phyloP scores from a whole-genome alignment of 169 alveolate genomes.

The Cryptosporidium felis region DNA sequence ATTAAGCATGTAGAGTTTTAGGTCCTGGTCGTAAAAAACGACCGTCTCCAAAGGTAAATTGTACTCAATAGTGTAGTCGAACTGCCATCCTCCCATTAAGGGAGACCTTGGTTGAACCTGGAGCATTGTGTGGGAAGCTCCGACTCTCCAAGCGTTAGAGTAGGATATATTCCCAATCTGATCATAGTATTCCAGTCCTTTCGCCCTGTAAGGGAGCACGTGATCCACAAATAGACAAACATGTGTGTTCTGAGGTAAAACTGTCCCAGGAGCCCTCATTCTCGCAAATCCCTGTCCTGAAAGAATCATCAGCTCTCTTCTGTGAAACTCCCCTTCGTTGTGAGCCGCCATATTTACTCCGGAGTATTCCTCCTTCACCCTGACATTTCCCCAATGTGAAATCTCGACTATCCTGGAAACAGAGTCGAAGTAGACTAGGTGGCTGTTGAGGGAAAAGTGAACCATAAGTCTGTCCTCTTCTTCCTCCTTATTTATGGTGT shows the following conservation, averaged over 20 bases:
- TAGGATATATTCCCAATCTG: constrained; percentile 88
- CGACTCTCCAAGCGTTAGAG: constrained; percentile 83
- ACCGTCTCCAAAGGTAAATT: constrained; percentile 79
- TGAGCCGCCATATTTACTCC: constrained; percentile 84
- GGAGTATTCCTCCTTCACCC: constrained; percentile 81
- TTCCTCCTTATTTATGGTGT: background rate
- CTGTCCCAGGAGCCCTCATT: constrained; percentile 75
- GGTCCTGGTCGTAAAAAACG: constrained; percentile 11
- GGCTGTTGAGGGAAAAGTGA: constrained; percentile 42
- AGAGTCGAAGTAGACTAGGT: constrained; percentile 73
- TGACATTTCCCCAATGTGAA: constrained; percentile 91
- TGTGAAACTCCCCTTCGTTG: constrained; percentile 86
- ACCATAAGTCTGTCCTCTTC: background rate
- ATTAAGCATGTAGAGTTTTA: constrained; percentile 39
- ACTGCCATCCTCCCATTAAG: constrained; percentile 89
- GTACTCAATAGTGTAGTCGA: constrained; percentile 85
- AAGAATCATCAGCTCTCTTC: constrained; percentile 80
- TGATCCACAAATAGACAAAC: constrained; percentile 79
- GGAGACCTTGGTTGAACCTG: constrained; percentile 87
- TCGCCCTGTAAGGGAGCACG: constrained; percentile 81
- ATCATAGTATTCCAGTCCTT: constrained; percentile 88
- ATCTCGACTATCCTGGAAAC: constrained; percentile 76
- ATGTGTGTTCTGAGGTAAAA: constrained; percentile 72
- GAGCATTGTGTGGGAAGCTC: constrained; percentile 48
- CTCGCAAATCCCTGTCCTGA: constrained; percentile 72